These are phyloP conservation scores for Tuber calosporum DNA, from an alignment of 495 filamentous ascomycete species.

Conservation along the genomic window DNA sequence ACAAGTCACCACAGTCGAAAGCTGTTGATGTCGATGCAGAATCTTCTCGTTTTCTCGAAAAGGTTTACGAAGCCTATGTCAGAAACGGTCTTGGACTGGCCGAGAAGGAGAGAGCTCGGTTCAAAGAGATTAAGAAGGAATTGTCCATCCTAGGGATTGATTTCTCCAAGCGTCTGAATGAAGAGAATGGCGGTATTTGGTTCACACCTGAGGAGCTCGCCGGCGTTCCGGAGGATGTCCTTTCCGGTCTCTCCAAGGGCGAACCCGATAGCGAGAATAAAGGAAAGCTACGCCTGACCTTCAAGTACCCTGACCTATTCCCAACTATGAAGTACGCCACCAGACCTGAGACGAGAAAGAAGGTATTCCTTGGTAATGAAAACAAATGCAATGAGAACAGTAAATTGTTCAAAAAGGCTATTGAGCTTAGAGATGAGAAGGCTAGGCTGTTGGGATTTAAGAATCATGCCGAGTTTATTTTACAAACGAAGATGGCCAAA, in stretches of 20 bases:
- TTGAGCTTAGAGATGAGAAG: constrained; percentile 84
- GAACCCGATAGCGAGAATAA: constrained; percentile 54
- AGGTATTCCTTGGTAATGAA: constrained; percentile 55
- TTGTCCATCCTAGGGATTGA: constrained; percentile 52
- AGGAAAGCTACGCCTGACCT: constrained; percentile 53
- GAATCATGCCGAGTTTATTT: constrained; percentile 81
- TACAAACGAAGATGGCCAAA: constrained; percentile 98
- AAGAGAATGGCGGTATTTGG: constrained; percentile 57
- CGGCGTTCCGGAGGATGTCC: constrained; percentile 53
- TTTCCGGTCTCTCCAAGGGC: constrained; percentile 60
- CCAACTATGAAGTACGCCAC: constrained; percentile 55
- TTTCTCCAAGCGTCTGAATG: constrained; percentile 57
- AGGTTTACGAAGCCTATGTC: constrained; percentile 54
- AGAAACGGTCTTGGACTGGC: constrained; percentile 53
- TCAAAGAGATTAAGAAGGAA: constrained; percentile 60
- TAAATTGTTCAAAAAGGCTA: constrained; percentile 75
- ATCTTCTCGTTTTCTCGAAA: constrained; percentile 51
- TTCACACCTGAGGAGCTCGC: constrained; percentile 54
- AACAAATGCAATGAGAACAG: constrained; percentile 85
- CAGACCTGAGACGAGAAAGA: constrained; percentile 51
- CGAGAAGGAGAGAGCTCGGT: constrained; percentile 52
- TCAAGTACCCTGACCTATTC: constrained; percentile 60
- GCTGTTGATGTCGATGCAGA: constrained; percentile 47
- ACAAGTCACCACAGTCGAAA: constrained; percentile 45
- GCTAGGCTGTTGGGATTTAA: constrained; percentile 86